These are phyloP conservation scores for Diophrys appendiculata DNA, from an alignment of 73 alveolate species.

Conservation along the genomic window DNA sequence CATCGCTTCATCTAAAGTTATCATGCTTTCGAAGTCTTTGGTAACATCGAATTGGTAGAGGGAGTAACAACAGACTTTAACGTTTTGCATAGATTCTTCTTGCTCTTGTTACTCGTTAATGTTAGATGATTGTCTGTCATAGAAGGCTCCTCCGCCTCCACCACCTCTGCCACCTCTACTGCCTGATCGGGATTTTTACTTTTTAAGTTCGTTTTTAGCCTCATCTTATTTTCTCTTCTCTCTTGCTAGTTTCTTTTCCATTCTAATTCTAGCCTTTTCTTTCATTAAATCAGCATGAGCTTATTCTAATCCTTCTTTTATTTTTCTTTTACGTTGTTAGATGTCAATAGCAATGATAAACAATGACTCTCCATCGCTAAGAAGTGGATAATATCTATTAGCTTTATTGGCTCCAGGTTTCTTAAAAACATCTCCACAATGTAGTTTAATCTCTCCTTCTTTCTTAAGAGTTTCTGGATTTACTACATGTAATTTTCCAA, in stretches of 20 bases:
- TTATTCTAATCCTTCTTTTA: slow-evolving; percentile 28
- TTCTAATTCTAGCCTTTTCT: not conserved
- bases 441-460: slow-evolving; percentile 63
- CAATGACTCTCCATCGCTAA: slow-evolving; percentile 80
- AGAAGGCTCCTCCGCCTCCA: too few relatives aligned
- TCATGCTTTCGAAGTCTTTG: slow-evolving; percentile 8
- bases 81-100: slow-evolving; percentile 9
- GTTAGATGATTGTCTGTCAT: too few relatives aligned
- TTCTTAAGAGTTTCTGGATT: slow-evolving; percentile 70
- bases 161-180: too few relatives aligned
- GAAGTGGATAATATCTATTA: slow-evolving; percentile 81
- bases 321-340: slow-evolving; percentile 30
- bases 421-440: slow-evolving; percentile 66
- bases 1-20: slow-evolving; percentile 12
- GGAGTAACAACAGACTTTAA: slow-evolving; percentile 56
- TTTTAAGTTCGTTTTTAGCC: too few relatives aligned
- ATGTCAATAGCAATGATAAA: slow-evolving; percentile 74
- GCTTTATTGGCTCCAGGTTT: slow-evolving; percentile 54
- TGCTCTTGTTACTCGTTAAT: not conserved
- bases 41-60: slow-evolving; percentile 67
- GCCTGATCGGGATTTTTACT: too few relatives aligned
- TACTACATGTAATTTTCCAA: slow-evolving; percentile 58
- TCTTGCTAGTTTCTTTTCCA: not conserved
- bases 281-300: not conserved
- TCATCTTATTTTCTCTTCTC: slow-evolving; percentile 1